phyloP scores from a whole-genome alignment of 768 basidiomycete genomes.

The Glaciozyma antarctica region DNA sequence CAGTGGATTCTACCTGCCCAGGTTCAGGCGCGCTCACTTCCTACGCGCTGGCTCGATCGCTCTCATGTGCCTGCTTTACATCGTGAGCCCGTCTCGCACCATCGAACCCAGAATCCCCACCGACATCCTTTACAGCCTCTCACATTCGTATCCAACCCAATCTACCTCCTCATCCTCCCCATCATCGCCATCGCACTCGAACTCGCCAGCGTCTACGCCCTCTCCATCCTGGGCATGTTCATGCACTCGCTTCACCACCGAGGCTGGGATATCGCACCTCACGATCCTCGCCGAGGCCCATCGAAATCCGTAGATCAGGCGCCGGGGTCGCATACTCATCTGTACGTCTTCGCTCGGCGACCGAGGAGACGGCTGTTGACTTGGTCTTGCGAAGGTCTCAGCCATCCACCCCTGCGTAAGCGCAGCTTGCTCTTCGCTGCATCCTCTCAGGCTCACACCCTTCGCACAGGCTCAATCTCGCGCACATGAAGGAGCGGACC shows the following conservation, averaged over 20 bases:
- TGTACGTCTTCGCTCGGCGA: too few relatives aligned
- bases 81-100: not conserved
- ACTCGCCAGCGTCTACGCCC: not conserved
- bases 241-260: not conserved
- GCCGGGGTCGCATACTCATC: not conserved
- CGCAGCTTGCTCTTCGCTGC: not conserved
- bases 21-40: not conserved
- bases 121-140: not conserved
- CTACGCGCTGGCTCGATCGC: not conserved
- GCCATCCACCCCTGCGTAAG: too few relatives aligned
- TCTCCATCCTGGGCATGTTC: not conserved
- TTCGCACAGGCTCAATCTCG: slow-evolving; percentile 5
- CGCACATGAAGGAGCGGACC: slow-evolving; percentile 2
- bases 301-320: not conserved
- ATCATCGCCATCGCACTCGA: slow-evolving; percentile 5
- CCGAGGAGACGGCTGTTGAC: too few relatives aligned
- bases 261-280: not conserved
- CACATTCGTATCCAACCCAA: not conserved
- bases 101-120: not conserved
- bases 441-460: not conserved
- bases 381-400: too few relatives aligned
- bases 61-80: not conserved
- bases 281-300: not conserved
- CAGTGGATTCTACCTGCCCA: slow-evolving; percentile 7
- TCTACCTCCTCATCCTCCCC: not conserved